A percentile compares a stretch with the other conserved stretches of the same genome.
Conservation (phyloP, 108 stramenopile genomes). For the Skeletonema menzelii region DNA sequence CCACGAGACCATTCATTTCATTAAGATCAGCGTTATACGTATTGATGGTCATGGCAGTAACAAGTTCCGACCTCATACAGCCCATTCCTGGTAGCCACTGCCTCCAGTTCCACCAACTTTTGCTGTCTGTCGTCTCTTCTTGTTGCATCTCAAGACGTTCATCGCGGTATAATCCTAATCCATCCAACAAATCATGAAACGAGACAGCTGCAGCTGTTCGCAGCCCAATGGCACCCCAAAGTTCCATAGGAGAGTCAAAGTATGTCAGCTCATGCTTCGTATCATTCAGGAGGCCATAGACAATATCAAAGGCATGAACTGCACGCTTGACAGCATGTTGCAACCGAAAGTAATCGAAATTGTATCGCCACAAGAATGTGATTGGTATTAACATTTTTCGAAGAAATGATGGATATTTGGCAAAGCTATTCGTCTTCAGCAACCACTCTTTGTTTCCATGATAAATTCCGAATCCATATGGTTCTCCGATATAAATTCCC, state of each 20-base stretch:
- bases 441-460: slow-evolving; percentile 37
- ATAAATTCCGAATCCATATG: slow-evolving; percentile 49
- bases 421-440: slow-evolving; percentile 12
- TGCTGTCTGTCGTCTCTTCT: neutral
- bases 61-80: slow-evolving; percentile 57
- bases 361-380: slow-evolving; percentile 36
- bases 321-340: slow-evolving; percentile 37
- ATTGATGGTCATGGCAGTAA: slow-evolving; percentile 59
- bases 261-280: slow-evolving; percentile 51
- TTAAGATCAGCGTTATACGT: slow-evolving; percentile 75
- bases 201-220: slow-evolving; percentile 29
- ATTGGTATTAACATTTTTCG: slow-evolving; percentile 6
- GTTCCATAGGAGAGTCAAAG: slow-evolving; percentile 66
- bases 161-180: slow-evolving; percentile 44
- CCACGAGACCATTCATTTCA: slow-evolving; percentile 70
- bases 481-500: neutral
- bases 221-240: slow-evolving; percentile 65
- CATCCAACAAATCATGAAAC: slow-evolving; percentile 64
- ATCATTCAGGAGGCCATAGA: slow-evolving; percentile 48
- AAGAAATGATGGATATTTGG: slow-evolving; percentile 12
- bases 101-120: slow-evolving; percentile 37
- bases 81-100: slow-evolving; percentile 48
- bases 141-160: slow-evolving; percentile 11
- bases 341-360: slow-evolving; percentile 38
- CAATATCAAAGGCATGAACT: slow-evolving; percentile 44